phyloP scores from a whole-genome alignment of 1,284 basidiomycete genomes.

The Apiotrichum domesticum region DNA sequence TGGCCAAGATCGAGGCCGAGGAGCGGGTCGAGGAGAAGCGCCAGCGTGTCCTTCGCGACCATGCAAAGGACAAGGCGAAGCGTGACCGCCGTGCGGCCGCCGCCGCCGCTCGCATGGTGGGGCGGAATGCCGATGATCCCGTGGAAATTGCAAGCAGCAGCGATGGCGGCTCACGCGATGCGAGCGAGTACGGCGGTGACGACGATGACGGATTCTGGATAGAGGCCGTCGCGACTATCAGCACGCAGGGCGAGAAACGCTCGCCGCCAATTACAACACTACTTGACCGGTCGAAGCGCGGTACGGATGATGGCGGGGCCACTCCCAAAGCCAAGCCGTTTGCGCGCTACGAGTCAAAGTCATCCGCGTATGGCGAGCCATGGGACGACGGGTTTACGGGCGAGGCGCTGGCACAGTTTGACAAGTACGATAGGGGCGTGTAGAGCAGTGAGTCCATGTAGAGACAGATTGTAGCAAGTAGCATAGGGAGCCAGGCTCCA shows the following conservation, averaged over 20 bases:
- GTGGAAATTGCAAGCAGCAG: neutral
- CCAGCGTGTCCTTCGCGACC: too few relatives aligned
- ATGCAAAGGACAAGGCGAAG: too few relatives aligned
- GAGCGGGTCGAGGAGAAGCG: neutral
- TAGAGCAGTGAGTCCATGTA: too few relatives aligned
- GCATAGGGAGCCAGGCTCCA: too few relatives aligned
- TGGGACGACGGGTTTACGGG: neutral
- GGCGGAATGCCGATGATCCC: too few relatives aligned
- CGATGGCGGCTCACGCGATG: slow-evolving; percentile 1
- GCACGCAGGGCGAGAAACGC: neutral
- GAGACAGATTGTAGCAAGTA: too few relatives aligned
- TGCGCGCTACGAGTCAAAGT: neutral
- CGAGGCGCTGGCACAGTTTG: neutral
- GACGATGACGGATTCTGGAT: neutral
- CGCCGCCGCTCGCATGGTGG: too few relatives aligned
- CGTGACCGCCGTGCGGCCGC: too few relatives aligned
- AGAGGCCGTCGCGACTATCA: neutral
- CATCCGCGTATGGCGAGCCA: neutral
- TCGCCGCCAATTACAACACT: too few relatives aligned
- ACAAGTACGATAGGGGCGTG: too few relatives aligned
- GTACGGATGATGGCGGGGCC: too few relatives aligned
- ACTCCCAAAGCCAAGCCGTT: neutral
- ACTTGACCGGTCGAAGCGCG: too few relatives aligned
- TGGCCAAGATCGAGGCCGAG: neutral
- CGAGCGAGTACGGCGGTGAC: slow-evolving; percentile 4